Evolutionary conservation across 148 eudicot genomes (phyloP).

Genomic region (Rhododendron kiyosumense): DNA sequence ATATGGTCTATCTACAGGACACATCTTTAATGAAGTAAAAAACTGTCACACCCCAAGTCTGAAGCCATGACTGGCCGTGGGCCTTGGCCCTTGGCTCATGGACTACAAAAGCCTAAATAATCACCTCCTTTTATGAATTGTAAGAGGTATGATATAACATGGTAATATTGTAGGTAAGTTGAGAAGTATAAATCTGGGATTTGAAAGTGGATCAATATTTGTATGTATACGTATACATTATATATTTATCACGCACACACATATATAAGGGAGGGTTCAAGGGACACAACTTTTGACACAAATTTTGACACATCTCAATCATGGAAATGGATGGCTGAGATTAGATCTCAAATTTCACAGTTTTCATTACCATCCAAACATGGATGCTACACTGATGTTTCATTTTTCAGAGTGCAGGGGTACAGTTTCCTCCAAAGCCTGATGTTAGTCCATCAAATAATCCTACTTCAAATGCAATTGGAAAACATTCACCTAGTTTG

Average conservation of each 20-base stretch:
- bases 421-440: slow-evolving; percentile 68
- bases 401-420: slow-evolving; percentile 78
- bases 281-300: too few relatives aligned
- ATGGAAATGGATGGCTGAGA: too few relatives aligned
- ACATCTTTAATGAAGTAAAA: neutral
- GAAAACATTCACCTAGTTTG: slow-evolving; percentile 29
- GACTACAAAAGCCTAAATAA: neutral
- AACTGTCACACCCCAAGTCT: neutral
- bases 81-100: neutral
- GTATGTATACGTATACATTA: neutral
- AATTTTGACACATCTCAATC: too few relatives aligned
- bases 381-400: slow-evolving; percentile 9
- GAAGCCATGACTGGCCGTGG: neutral
- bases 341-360: neutral
- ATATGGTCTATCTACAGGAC: neutral
- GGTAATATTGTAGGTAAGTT: neutral
- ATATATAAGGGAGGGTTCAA: neutral
- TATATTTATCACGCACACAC: neutral
- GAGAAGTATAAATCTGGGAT: neutral
- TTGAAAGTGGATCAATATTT: neutral
- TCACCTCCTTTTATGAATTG: neutral
- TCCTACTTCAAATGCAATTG: slow-evolving; percentile 32
- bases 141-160: neutral
- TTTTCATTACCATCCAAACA: neutral
- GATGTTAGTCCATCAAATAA: slow-evolving; percentile 30